Conservation (phyloP, 2,329 filamentous ascomycete species). For the Triangularia setosa region DNA sequence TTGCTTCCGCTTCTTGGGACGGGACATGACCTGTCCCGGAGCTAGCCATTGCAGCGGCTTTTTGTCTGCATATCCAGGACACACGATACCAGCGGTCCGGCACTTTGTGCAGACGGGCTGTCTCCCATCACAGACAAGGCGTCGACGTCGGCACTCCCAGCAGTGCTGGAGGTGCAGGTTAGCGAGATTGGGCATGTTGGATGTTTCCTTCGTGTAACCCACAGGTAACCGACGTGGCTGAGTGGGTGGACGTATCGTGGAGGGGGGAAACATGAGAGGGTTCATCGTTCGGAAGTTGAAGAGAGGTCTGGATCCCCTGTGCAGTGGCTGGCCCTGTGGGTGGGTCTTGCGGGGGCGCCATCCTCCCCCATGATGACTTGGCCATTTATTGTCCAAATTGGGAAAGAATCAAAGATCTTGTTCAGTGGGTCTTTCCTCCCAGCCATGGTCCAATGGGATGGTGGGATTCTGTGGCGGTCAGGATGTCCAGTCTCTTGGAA, state of each 20-base stretch:
- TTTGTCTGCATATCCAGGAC: constrained; percentile 23
- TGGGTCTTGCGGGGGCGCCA: background rate
- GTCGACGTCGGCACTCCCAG: constrained; percentile 24
- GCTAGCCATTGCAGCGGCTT: constrained; percentile 24
- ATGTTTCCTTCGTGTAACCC: background rate
- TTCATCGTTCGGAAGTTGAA: background rate
- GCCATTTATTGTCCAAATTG: background rate
- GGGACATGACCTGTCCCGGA: constrained; percentile 19
- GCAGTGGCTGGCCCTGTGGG: background rate
- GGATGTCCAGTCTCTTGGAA: background rate
- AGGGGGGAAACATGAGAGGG: background rate
- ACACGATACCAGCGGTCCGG: constrained; percentile 18
- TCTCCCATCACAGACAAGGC: constrained; percentile 19
- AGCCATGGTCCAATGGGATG: background rate
- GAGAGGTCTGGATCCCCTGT: background rate
- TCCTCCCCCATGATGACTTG: background rate
- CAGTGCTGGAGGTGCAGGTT: constrained; percentile 7
- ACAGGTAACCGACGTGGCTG: background rate
- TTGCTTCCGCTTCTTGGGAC: constrained; percentile 7
- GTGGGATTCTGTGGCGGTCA: background rate
- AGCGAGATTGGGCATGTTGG: background rate
- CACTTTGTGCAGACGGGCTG: constrained; percentile 23
- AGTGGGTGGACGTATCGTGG: background rate
- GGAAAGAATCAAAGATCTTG: background rate
- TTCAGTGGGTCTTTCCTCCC: background rate